Conservation (phyloP, 1,139 yeast genomes). For the Pichia sp. region DNA sequence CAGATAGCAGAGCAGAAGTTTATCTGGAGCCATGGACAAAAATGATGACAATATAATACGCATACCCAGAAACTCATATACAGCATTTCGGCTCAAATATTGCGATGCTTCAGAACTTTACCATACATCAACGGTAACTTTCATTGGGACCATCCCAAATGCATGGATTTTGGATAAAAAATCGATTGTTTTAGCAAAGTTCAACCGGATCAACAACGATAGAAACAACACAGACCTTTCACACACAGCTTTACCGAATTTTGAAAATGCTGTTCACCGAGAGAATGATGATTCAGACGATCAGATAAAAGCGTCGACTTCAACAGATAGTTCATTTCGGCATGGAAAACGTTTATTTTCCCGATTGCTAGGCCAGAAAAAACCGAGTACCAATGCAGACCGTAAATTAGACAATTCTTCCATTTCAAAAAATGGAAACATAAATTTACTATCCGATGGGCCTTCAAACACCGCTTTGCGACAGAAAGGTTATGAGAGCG, state of each 20-base stretch:
- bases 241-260: slow-evolving; percentile 2
- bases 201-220: slow-evolving; percentile 3
- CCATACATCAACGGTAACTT: slow-evolving; percentile 38
- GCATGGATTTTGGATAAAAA: slow-evolving; percentile 45
- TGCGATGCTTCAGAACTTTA: slow-evolving; percentile 44
- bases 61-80: slow-evolving; percentile 41
- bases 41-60: not conserved
- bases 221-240: slow-evolving; percentile 1
- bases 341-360: too few species aligned
- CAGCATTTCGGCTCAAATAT: slow-evolving; percentile 56
- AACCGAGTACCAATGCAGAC: too few species aligned
- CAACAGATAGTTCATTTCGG: too few species aligned
- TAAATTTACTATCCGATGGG: too few species aligned
- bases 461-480: too few species aligned
- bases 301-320: too few species aligned
- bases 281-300: not conserved
- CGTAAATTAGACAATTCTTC: too few species aligned
- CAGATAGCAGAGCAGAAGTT: not conserved
- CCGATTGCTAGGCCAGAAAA: too few species aligned
- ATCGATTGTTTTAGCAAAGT: slow-evolving; percentile 15
- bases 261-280: slow-evolving; percentile 3
- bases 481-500: too few species aligned
- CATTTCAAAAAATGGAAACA: too few species aligned
- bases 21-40: too few species aligned
- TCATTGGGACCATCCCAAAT: slow-evolving; percentile 60